Evolutionary conservation across 345 rosid species (phyloP), one percentile per base, ranked within the genome.

Genomic region (Cardamine resedifolia): DNA sequence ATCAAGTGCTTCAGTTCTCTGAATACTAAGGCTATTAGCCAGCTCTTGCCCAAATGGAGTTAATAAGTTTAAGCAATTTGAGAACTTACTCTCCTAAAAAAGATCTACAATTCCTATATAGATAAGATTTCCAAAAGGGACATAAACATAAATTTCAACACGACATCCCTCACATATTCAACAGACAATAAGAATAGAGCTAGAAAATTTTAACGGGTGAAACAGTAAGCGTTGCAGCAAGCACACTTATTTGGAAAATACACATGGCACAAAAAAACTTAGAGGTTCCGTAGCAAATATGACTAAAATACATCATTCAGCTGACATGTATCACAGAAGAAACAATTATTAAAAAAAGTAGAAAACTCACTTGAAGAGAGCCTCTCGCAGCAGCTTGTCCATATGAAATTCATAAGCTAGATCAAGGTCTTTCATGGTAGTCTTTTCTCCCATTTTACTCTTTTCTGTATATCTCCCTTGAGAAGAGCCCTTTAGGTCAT

Each of bases 401-500:
- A 95, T 95, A 19, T 79, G 90, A 83, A 95, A 87, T 68, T 86
- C 97, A 62, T 85, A 91, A 34, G 80, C 73, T 27, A 95, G 84
- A 82, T 95, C 97, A 58, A 81, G 88, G 84, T 95, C 99, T 77
- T 95, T 95, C 79, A 95, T 79, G 4, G 99, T 95, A 45, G 92
- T 85, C 66, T 84, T 83, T 74, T 86, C 89, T 39, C 59, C 65
- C 47, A 88, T 86, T 75, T 90, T 95, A 3, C 75, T 81, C 80
- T 83, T 82, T 56, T 80, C 85, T 64, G 97, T 91, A 59, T 2
- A 80, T 86, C 99, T 88, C 74, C 99, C 99, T 16, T 83, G 77
- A 34, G 94, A 49, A 58, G 99, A 95, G 27, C 97, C 99, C 86
- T 95, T 95, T 50, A 95, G 86, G 80, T 95, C 97, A 76, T 88